Base-by-base conservation (phyloP, 768 basidiomycete species). In the Suillus ampliporus region DNA sequence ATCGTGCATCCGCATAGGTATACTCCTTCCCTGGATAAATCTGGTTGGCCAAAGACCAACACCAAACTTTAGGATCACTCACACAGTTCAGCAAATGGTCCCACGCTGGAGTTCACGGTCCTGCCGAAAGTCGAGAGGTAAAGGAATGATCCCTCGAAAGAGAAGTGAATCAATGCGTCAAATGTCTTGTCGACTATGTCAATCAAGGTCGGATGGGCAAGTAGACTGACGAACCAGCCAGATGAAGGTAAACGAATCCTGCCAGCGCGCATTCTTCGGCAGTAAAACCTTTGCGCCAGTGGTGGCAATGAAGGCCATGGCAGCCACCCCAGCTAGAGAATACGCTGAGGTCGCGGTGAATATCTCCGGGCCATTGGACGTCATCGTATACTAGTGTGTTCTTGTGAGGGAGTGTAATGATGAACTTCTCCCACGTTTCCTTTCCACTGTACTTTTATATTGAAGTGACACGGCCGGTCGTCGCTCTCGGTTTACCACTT, bases 101-200 rank as follows among this genome's bases (percentile, higher is more conserved):
- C 90, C 3, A 79, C 71, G 67, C 88, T 89, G 19, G 87, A 85
- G 69, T 88, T 88, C 10, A 92, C 90, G 61, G 86, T 82, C 47
- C 87, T 80, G 38, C 91, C 92, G 65, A 93, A 91, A 57, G 83
- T 82, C 2, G 91, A 92, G 52, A 89, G 79, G 75, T 87, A 92
- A 38, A 94, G 80, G 80, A 91, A 94, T 5, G 91, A 87, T 10
- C 90, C 92, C 71, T 94, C 92, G 61, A 91, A 86, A 0, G 80
- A 79, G 73, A 92, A 90, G 71, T 94, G 92, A 62, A 91, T 91
- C 72, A 91, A 79, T 4, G 86, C 91, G 72, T 94, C 91, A 67
- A 94, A 94, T 23, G 89, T 83, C 91, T n/a, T 91, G 67, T 38
- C 34, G 15, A 28, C 23, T 17, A 28, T 21, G 41, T 54, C 56